Evolutionary conservation across 495 filamentous ascomycete species (phyloP).

Genomic region (Chaetomium tenue): DNA sequence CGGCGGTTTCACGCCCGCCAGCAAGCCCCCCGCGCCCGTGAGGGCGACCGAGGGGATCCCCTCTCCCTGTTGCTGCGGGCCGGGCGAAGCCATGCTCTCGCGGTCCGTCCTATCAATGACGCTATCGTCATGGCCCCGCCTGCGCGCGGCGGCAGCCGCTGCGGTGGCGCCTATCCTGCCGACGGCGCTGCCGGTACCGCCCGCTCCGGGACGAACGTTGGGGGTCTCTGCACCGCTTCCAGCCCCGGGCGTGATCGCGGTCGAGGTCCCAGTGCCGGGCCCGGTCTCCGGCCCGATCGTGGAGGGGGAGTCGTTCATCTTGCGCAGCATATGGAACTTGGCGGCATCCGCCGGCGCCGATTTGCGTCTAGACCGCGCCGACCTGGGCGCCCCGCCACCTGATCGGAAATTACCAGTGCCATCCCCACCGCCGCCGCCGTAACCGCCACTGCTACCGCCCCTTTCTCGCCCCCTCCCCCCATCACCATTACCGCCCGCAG

Average conservation of each 20-base stretch:
- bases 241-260: too few species aligned
- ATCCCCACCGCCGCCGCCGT: not conserved
- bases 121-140: constrained; percentile 19
- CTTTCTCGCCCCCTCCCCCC: not conserved
- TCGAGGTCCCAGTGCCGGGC: too few species aligned
- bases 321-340: constrained; percentile 23
- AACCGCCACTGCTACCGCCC: not conserved
- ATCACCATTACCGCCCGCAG: not conserved
- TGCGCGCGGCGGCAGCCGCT: not conserved
- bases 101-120: constrained; percentile 36
- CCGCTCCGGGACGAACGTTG: not conserved
- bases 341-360: constrained; percentile 31
- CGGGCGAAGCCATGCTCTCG: constrained; percentile 35
- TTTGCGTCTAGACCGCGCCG: constrained; percentile 19
- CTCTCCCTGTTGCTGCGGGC: not conserved
- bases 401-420: not conserved
- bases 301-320: constrained; percentile 12
- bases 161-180: not conserved
- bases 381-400: not conserved
- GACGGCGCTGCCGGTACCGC: not conserved
- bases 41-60: constrained; percentile 19
- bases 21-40: constrained; percentile 8
- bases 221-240: constrained; percentile 16
- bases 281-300: too few species aligned
- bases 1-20: constrained; percentile 21